These are phyloP conservation scores for Diutina ranongensis DNA, from an alignment of 1,139 yeast species.

Conservation along the genomic window DNA sequence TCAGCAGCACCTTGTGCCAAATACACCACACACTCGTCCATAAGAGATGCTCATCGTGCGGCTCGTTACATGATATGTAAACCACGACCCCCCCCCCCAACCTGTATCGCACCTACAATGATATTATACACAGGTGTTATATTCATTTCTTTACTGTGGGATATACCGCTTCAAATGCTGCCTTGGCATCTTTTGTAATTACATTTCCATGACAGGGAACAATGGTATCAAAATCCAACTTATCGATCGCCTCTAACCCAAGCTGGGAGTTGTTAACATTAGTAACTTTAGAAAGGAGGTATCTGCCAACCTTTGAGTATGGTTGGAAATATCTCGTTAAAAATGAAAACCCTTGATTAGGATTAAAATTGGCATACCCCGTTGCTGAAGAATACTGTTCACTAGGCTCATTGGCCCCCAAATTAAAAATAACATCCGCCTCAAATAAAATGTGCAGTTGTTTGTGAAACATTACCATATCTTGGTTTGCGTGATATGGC, in stretches of 20 bases:
- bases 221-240: conserved; percentile 38
- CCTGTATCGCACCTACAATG: too few relatives aligned
- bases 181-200: conserved; percentile 32
- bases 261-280: conserved; percentile 10
- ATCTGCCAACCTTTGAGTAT: conserved; percentile 23
- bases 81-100: neutral
- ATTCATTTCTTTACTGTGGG: too few relatives aligned
- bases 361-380: conserved; percentile 22
- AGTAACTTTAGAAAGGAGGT: conserved; percentile 18
- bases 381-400: conserved; percentile 35
- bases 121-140: too few relatives aligned
- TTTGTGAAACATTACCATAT: conserved; percentile 39
- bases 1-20: conserved; percentile 37
- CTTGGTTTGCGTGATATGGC: conserved; percentile 44
- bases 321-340: conserved; percentile 28
- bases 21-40: conserved; percentile 27
- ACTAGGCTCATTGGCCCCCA: conserved; percentile 15
- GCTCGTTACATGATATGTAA: too few relatives aligned
- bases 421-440: conserved; percentile 47
- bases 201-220: conserved; percentile 52
- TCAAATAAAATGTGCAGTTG: conserved; percentile 35
- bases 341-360: conserved; percentile 31
- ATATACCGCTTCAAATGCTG: conserved; percentile 16
- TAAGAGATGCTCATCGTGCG: conserved; percentile 4
- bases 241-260: conserved; percentile 24